Evolutionary conservation across 495 filamentous ascomycete species (phyloP).

Genomic region (Xylaria sp.): DNA sequence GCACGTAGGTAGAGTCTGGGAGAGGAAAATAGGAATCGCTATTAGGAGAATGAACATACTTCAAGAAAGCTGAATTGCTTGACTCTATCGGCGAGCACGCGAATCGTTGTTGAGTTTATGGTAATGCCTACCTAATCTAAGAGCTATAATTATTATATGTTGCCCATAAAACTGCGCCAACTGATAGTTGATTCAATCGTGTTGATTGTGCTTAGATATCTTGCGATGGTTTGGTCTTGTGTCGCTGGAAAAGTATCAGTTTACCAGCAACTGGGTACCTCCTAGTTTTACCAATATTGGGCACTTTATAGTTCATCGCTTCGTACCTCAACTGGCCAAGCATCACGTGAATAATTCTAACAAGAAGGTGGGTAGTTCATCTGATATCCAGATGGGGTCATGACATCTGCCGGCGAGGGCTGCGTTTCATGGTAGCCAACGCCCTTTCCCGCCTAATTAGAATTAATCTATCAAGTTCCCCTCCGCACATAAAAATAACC

Average conservation of each 20-base stretch:
- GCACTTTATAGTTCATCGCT: neutral
- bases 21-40: neutral
- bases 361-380: neutral
- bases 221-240: neutral
- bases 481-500: slow-evolving; percentile 33
- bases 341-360: neutral
- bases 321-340: neutral
- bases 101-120: neutral
- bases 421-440: slow-evolving; percentile 13
- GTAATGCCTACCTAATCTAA: neutral
- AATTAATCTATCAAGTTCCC: slow-evolving; percentile 35
- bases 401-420: slow-evolving; percentile 35
- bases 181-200: neutral
- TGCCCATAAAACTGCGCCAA: neutral
- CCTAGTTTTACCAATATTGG: neutral
- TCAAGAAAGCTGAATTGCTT: neutral
- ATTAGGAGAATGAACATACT: neutral
- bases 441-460: slow-evolving; percentile 40
- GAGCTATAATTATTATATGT: neutral
- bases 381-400: neutral
- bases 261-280: too few relatives aligned
- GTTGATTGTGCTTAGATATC: neutral
- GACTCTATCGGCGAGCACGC: neutral
- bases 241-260: neutral
- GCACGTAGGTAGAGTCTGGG: neutral